A percentile compares a stretch with the other conserved stretches of the same genome.
Conservation (phyloP, 805 yeast genomes). For the Saturnispora hagleri region DNA sequence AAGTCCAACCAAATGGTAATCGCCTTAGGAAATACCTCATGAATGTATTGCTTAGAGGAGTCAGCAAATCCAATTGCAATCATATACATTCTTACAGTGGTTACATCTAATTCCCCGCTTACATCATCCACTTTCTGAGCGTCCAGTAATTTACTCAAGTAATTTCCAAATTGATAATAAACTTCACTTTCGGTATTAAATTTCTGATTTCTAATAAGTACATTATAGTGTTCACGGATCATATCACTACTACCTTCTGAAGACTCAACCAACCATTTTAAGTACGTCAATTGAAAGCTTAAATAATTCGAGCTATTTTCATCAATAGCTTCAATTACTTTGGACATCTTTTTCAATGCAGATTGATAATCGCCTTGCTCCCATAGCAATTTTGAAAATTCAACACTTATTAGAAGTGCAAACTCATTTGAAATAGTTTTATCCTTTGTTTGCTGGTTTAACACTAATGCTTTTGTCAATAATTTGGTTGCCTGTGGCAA, state of each 20-base stretch:
- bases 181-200: slow-evolving; percentile 51
- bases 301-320: slow-evolving; percentile 18
- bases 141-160: slow-evolving; percentile 69
- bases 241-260: slow-evolving; percentile 72
- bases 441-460: slow-evolving; percentile 23
- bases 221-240: slow-evolving; percentile 59
- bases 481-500: slow-evolving; percentile 65
- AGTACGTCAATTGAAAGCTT: slow-evolving; percentile 61
- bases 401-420: slow-evolving; percentile 43
- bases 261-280: slow-evolving; percentile 82
- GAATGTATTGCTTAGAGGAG: slow-evolving; percentile 25
- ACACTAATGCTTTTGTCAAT: slow-evolving; percentile 49
- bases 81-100: slow-evolving; percentile 47
- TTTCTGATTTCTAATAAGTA: slow-evolving; percentile 42
- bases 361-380: slow-evolving; percentile 79
- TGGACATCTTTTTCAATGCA: slow-evolving; percentile 60
- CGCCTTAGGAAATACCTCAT: slow-evolving; percentile 84
- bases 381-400: slow-evolving; percentile 80
- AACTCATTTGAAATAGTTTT: slow-evolving; percentile 8
- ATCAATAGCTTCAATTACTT: slow-evolving; percentile 23
- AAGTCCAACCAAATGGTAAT: slow-evolving; percentile 88
- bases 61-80: slow-evolving; percentile 55
- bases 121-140: slow-evolving; percentile 34
- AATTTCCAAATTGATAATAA: slow-evolving; percentile 69
- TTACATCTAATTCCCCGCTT: slow-evolving; percentile 45